Conservation (phyloP, 257 asterid genomes). For the Penstemon newberryi region DNA sequence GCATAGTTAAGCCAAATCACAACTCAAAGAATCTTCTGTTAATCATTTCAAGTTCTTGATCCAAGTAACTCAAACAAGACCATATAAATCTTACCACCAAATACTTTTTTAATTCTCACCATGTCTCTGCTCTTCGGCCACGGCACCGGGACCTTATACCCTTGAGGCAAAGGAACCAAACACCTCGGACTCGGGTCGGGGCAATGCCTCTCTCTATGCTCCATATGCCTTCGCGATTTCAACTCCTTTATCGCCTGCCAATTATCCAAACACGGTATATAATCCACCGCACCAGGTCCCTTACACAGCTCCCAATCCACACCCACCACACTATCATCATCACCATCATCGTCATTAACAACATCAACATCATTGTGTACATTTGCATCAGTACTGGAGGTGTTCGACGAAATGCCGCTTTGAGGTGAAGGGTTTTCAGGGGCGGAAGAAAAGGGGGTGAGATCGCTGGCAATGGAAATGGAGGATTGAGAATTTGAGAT, state of each 20-base stretch:
- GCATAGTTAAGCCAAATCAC: neutral
- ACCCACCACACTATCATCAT: constrained; percentile 29
- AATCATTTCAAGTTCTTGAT: neutral
- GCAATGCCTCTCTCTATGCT: constrained; percentile 97
- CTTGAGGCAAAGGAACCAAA: constrained; percentile 73
- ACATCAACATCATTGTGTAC: neutral
- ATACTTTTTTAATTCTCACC: constrained; percentile 71
- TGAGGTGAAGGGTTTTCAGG: neutral
- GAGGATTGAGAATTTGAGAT: constrained; percentile 67
- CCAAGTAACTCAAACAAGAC: constrained; percentile 14
- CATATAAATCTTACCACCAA: constrained; percentile 56
- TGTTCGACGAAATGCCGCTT: constrained; percentile 20
- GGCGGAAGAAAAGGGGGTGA: constrained; percentile 32
- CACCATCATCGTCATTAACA: constrained; percentile 10
- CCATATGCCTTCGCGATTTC: constrained; percentile 64
- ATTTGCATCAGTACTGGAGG: constrained; percentile 11
- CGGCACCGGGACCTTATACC: constrained; percentile 71
- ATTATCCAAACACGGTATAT: constrained; percentile 90
- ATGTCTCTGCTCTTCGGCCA: constrained; percentile 98
- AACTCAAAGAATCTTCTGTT: neutral
- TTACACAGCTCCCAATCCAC: constrained; percentile 67
- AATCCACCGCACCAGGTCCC: constrained; percentile 56
- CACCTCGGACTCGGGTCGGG: constrained; percentile 67
- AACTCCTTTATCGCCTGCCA: constrained; percentile 58
- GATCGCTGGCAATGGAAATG: constrained; percentile 40